A percentile compares a stretch with the other conserved stretches of the same genome.
phyloP scores from a whole-genome alignment of 768 basidiomycete genomes.

The Porphyrellus cyaneotinctus region DNA sequence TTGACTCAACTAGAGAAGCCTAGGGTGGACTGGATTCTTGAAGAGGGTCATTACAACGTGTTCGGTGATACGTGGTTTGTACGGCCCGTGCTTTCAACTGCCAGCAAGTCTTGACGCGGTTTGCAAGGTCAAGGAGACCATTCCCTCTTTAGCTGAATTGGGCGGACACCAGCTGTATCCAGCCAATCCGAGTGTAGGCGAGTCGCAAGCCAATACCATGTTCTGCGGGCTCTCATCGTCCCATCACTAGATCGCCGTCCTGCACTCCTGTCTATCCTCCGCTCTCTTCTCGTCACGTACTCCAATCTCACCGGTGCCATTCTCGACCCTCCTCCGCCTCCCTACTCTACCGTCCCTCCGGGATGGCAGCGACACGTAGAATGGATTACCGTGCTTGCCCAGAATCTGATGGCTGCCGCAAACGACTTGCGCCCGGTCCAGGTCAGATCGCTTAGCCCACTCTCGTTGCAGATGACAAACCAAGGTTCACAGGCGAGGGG shows the following conservation, averaged over 20 bases:
- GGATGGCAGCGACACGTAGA: conserved; percentile 75
- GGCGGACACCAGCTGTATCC: conserved; percentile 83
- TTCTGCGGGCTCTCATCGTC: conserved; percentile 4
- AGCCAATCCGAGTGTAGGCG: conserved; percentile 64
- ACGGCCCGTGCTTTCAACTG: conserved; percentile 31
- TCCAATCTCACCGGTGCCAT: conserved; percentile 69
- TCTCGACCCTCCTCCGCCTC: conserved; percentile 58
- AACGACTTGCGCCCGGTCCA: conserved; percentile 89
- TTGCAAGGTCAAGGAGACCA: conserved; percentile 71
- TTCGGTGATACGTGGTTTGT: conserved; percentile 93
- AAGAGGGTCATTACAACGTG: conserved; percentile 75
- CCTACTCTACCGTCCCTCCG: conserved; percentile 42
- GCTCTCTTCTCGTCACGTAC: conserved; percentile 76
- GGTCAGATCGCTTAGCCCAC: conserved; percentile 37
- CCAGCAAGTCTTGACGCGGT: conserved; percentile 15
- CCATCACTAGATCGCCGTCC: conserved; percentile 65
- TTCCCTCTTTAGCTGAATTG: conserved; percentile 75
- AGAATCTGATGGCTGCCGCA: conserved; percentile 87
- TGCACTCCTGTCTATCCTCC: conserved; percentile 65
- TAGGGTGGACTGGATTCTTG: conserved; percentile 85
- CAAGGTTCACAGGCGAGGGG: conserved; percentile 58
- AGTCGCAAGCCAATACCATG: conserved; percentile 11
- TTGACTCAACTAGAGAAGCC: conserved; percentile 78
- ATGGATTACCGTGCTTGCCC: conserved; percentile 76
- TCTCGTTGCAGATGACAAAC: neutral